Conservation (phyloP, 2,329 filamentous ascomycete genomes). For the Talaromyces rugulosus region DNA sequence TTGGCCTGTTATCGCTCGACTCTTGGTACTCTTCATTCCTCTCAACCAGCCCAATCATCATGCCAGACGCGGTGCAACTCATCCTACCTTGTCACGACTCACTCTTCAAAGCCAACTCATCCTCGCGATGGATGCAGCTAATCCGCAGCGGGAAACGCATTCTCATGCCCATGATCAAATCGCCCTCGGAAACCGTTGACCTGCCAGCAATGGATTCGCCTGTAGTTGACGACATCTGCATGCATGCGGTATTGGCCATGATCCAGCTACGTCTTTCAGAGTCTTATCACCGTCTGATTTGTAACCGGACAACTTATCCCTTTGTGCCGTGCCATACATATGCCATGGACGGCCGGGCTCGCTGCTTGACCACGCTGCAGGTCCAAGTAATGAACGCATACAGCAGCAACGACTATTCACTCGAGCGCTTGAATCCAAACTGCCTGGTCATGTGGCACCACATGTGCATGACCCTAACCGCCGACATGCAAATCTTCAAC, state of each 20-base stretch:
- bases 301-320: conserved; percentile 33
- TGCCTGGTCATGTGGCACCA: conserved; percentile 51
- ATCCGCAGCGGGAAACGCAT: conserved; percentile 32
- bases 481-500: conserved; percentile 52
- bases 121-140: conserved; percentile 34
- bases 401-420: conserved; percentile 27
- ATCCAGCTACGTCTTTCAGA: conserved; percentile 41
- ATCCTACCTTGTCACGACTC: conserved; percentile 44
- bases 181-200: conserved; percentile 32
- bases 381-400: conserved; percentile 32
- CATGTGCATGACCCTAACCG: conserved; percentile 49
- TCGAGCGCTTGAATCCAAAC: conserved; percentile 46
- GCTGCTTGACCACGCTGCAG: conserved; percentile 32
- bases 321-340: conserved; percentile 45
- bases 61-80: conserved; percentile 44
- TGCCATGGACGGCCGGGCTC: conserved; percentile 44
- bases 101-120: conserved; percentile 40
- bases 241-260: conserved; percentile 36
- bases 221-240: conserved; percentile 28
- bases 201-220: conserved; percentile 30
- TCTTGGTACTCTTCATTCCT: conserved; percentile 48
- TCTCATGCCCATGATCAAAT: conserved; percentile 28
- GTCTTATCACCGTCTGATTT: conserved; percentile 40
- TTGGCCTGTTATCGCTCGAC: conserved; percentile 43
- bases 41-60: conserved; percentile 44